Conservation (phyloP, 129 eudicot genomes). For the Silybum marianum region DNA sequence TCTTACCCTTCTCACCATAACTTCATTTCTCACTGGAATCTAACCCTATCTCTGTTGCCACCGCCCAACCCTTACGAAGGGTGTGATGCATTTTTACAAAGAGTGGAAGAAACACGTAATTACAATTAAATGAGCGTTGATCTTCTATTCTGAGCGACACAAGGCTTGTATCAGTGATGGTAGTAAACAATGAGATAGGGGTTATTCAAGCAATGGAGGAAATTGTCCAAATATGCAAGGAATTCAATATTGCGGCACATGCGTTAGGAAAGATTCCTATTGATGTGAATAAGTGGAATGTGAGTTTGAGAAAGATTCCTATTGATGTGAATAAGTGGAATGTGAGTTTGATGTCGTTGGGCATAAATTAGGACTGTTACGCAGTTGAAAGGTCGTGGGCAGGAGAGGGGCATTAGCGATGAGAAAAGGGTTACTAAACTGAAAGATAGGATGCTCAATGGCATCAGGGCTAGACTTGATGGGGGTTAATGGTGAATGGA, state of each 20-base stretch:
- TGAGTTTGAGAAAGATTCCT: conserved; percentile 79
- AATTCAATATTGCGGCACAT: conserved; percentile 78
- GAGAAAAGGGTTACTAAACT: conserved; percentile 57
- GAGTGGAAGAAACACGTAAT: conserved; percentile 82
- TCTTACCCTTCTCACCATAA: too few relatives aligned
- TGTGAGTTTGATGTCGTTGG: conserved; percentile 88
- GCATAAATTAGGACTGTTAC: conserved; percentile 89
- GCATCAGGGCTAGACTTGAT: conserved; percentile 65
- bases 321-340: conserved; percentile 56
- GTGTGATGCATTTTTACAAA: conserved; percentile 71
- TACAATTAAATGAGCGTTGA: conserved; percentile 57
- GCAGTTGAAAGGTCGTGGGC: conserved; percentile 99
- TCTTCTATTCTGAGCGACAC: conserved; percentile 69
- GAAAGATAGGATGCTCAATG: conserved; percentile 68
- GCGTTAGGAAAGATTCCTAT: conserved; percentile 82
- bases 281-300: conserved; percentile 51
- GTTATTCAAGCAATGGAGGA: conserved; percentile 94
- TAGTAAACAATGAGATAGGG: conserved; percentile 94
- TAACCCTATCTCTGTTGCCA: too few relatives aligned
- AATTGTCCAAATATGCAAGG: conserved; percentile 82
- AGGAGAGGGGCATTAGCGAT: conserved; percentile 92
- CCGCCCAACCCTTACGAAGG: conserved; percentile 56
- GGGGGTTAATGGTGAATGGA: conserved; percentile 89
- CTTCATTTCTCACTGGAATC: too few relatives aligned
- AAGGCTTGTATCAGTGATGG: conserved; percentile 83